phyloP scores from a whole-genome alignment of 2,329 filamentous ascomycete genomes.

The Gremmenia infestans region DNA sequence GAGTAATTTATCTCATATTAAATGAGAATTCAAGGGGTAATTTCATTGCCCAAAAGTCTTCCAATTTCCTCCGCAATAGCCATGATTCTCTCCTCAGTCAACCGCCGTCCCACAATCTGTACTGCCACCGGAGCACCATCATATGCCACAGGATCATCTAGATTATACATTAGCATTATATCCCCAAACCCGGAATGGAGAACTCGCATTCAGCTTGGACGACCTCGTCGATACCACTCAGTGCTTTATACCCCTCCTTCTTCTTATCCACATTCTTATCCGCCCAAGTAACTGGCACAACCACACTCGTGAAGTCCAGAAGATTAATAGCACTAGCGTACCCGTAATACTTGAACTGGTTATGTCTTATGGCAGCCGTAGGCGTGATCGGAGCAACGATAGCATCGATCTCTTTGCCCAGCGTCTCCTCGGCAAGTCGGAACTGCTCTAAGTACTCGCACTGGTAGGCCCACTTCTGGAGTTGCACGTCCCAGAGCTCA shows the following conservation, averaged over 20 bases:
- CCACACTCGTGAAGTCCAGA: constrained; percentile 34
- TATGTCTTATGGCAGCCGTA: constrained; percentile 30
- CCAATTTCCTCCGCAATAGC: constrained; percentile 34
- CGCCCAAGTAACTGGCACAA: constrained; percentile 39
- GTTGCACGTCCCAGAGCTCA: constrained; percentile 20
- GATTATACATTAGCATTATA: constrained; percentile 12
- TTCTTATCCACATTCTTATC: constrained; percentile 36
- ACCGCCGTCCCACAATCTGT: constrained; percentile 24
- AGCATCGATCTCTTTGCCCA: constrained; percentile 30
- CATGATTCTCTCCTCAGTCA: constrained; percentile 30
- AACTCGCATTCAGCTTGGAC: constrained; percentile 28
- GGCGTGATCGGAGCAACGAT: constrained; percentile 31
- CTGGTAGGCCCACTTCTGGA: constrained; percentile 28
- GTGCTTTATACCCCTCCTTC: constrained; percentile 14
- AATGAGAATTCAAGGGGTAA: constrained; percentile 7
- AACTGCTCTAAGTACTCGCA: constrained; percentile 33
- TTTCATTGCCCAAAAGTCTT: constrained; percentile 31
- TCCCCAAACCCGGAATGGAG: constrained; percentile 4
- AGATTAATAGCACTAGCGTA: constrained; percentile 26
- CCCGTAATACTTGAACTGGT: constrained; percentile 22
- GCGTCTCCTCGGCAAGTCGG: constrained; percentile 22
- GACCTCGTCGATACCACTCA: constrained; percentile 21
- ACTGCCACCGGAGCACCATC: constrained; percentile 27
- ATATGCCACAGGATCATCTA: constrained; percentile 26
- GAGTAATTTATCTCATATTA: no score